These are phyloP conservation scores for Candida glucosophila DNA, from an alignment of 1,139 yeast species.

Conservation along the genomic window DNA sequence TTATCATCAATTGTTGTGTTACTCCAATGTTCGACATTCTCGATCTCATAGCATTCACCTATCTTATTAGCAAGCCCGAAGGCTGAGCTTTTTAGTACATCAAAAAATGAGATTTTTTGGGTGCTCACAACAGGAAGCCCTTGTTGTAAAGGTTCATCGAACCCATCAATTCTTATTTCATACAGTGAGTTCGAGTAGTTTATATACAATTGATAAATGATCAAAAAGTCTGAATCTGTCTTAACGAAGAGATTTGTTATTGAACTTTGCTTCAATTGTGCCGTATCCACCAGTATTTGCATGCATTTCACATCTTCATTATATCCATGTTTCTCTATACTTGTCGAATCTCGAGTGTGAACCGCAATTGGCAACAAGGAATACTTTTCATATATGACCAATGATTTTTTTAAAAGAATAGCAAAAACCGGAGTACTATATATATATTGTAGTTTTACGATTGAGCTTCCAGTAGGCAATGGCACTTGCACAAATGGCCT, in stretches of 20 bases:
- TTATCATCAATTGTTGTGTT: conserved; percentile 26
- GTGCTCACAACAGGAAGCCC: conserved; percentile 25
- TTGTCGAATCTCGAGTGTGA: conserved; percentile 22
- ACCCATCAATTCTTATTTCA: conserved; percentile 19
- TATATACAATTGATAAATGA: conserved; percentile 27
- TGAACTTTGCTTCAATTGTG: conserved; percentile 18
- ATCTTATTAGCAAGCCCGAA: conserved; percentile 22
- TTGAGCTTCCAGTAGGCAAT: conserved; percentile 13
- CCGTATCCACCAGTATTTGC: conserved; percentile 18
- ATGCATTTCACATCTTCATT: conserved; percentile 20
- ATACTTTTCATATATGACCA: conserved; percentile 20
- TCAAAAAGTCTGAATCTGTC: conserved; percentile 22
- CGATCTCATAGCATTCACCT: conserved; percentile 16
- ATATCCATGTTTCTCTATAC: conserved; percentile 27
- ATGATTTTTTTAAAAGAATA: conserved; percentile 18
- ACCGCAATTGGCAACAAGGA: conserved; percentile 27
- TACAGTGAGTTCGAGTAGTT: conserved; percentile 23
- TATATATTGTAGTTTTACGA: conserved; percentile 19
- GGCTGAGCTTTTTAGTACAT: conserved; percentile 28
- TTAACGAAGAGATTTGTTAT: conserved; percentile 26
- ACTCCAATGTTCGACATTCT: conserved; percentile 31
- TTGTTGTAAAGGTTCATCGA: conserved; percentile 23
- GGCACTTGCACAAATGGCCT: conserved; percentile 26
- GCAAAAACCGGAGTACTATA: conserved; percentile 28
- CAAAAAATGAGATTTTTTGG: conserved; percentile 19